Evolutionary conservation across 75 land plant species (phyloP), one percentile per base, ranked within the genome.

Genomic region (Chamaecyparis obtusa): DNA sequence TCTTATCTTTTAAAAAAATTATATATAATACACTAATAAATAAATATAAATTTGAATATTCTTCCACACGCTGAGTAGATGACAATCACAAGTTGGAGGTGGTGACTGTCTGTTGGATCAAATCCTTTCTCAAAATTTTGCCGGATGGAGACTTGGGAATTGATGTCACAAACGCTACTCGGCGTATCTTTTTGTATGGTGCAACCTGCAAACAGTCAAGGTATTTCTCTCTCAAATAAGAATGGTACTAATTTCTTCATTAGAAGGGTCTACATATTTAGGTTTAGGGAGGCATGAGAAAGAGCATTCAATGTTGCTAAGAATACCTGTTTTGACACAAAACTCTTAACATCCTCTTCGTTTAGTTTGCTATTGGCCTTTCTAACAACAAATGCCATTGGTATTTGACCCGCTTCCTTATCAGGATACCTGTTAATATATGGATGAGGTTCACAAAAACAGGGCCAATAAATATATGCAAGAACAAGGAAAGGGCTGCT

Each of bases 71-170:
- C 35, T 71, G 37, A 33, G 2, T 11, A 13, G 76, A 74, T 74
- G 76, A 14, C 76, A 74, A 74, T 84, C 85, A 84, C 27, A 84
- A 55, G 36, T 54, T 84, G 43, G 85, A 84, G 43, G n/a, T 7
- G 41, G 67, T 13, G 24, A 84, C n/a, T 16, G 67, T 30, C 27
- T 84, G 92, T 49, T 94, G 86, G 72, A 95, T 90, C 17, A 97
- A 95, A 88, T 97, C 98, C 83, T 95, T 96, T 87, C 95, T 90
- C 3, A 95, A 89, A 55, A 95, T 95, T 84, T 95, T 95, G 75
- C 96, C 96, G 3, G 95, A 88, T 4, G 94, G 88, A 82, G 94
- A 94, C 89, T 95, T 95, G 17, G 96, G 96, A 33, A 95, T 77
- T 14, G 90, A 49, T 54, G 85, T 24, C 49, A 91, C 88, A 86